A percentile compares a stretch with the other conserved stretches of the same genome.
These are phyloP conservation scores for Tetrahymena thermophila DNA, from an alignment of 73 alveolate genomes.

Conservation along the genomic window DNA sequence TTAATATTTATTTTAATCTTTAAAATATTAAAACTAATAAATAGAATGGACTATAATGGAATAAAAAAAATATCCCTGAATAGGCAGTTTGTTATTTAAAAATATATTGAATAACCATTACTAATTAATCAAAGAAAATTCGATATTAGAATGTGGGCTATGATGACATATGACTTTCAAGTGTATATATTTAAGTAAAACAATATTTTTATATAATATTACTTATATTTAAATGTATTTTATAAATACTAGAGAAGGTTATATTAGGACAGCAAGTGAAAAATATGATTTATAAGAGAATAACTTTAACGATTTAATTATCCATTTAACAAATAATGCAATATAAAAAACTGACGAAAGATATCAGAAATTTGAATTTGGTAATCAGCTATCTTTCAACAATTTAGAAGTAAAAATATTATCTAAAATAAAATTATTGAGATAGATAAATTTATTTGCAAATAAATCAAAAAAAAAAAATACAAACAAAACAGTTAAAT, in stretches of 20 bases:
- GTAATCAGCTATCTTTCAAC: slow-evolving; percentile 76
- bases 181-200: slow-evolving; percentile 62
- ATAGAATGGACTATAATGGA: slow-evolving; percentile 23
- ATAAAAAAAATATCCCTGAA: slow-evolving; percentile 15
- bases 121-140: slow-evolving; percentile 69
- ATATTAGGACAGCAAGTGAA: slow-evolving; percentile 80
- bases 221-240: slow-evolving; percentile 53
- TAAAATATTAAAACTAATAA: not conserved
- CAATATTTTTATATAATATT: slow-evolving; percentile 17
- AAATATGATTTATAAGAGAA: slow-evolving; percentile 45
- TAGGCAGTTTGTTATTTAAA: slow-evolving; percentile 51
- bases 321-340: slow-evolving; percentile 79
- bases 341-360: slow-evolving; percentile 66
- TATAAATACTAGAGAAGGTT: slow-evolving; percentile 81
- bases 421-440: too few species aligned
- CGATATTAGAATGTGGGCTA: slow-evolving; percentile 91
- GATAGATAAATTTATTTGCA: too few species aligned
- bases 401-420: slow-evolving; percentile 43
- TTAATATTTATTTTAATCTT: not conserved
- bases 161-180: slow-evolving; percentile 68
- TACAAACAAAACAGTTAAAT: too few species aligned
- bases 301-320: slow-evolving; percentile 47
- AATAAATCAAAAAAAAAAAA: too few species aligned
- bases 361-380: slow-evolving; percentile 86
- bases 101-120: slow-evolving; percentile 85